phyloP scores from a whole-genome alignment of 139 green algal genomes.

The Coelastrella sp. region DNA sequence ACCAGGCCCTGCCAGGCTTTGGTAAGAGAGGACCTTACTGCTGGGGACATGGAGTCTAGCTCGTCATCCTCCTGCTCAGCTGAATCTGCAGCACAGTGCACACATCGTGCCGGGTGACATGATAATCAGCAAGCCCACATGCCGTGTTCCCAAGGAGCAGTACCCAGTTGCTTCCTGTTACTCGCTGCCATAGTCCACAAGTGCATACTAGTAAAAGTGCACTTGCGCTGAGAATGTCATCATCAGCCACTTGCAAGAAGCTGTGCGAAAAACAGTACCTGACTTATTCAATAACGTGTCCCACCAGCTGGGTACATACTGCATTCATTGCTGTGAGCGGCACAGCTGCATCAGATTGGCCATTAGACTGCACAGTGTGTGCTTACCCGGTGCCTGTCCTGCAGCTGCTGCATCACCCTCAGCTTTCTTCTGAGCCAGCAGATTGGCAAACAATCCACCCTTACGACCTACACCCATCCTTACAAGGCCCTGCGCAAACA shows the following conservation, averaged over 20 bases:
- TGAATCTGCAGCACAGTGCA: neutral
- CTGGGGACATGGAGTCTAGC: neutral
- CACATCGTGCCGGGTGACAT: neutral
- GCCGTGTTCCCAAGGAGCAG: too few relatives aligned
- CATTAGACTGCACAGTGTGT: too few relatives aligned
- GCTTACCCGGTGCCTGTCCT: too few relatives aligned
- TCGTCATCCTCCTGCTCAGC: neutral
- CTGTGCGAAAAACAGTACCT: neutral
- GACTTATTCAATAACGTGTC: too few relatives aligned
- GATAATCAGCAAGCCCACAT: neutral
- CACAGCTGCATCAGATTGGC: too few relatives aligned
- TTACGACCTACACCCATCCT: constrained; percentile 16
- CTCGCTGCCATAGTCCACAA: too few relatives aligned
- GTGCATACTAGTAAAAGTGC: too few relatives aligned
- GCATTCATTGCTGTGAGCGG: too few relatives aligned
- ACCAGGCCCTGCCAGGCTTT: constrained; percentile 11
- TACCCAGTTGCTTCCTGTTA: too few relatives aligned
- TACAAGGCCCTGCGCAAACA: neutral
- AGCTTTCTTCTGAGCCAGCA: neutral
- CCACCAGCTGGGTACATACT: too few relatives aligned
- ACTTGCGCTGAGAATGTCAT: neutral
- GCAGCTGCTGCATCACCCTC: neutral
- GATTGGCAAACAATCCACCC: neutral
- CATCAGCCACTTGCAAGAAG: neutral
- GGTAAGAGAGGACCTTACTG: neutral